Base-by-base conservation (phyloP, 2,329 filamentous ascomycete genomes). In the Nigrospora osmanthi region DNA sequence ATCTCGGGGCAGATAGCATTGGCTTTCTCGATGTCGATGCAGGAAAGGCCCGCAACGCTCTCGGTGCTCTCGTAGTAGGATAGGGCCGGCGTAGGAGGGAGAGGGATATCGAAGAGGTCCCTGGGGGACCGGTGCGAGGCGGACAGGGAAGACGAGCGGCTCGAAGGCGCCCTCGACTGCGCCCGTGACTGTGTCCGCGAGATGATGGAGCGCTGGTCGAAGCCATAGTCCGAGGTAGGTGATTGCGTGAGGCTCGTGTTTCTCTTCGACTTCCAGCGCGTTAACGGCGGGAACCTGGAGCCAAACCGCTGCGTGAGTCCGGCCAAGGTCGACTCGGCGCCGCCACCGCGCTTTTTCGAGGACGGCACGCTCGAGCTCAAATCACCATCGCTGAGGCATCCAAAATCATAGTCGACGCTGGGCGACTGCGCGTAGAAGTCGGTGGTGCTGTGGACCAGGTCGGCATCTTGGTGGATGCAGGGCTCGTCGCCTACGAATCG, bases 171-270 rank as follows among this genome's bases (percentile, higher is more conserved):
- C 40, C 39, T 15, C 19, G 38, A 40, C 9, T n/a, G n/a, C 9
- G 79, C 54, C 87, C 86, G 3, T 7, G 88, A 90, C 3, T 82
- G 75, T 9, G 81, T 76, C 38, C 77, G 72, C 2, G 83, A 85
- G 15, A 71, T 54, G 15, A 83, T 80, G 19, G 87, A 71, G 43
- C 83, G 81, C 46, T 83, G 87, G 58, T 95, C 89, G 41, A 95
- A 77, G 14, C 80, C 87, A 19, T 91, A 75, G 57, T 96, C 91
- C 36, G 93, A 95, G 50, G 84, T 83, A 0, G 89, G 85, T 0
- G 70, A 73, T 12, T 71, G 65, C 38, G 70, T 69, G 13, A 67
- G 60, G 44, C 69, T 70, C n/a, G 66, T 59, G 33, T 69, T 68
- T 47, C 68, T 69, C 33, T 60, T 64, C 1, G 69, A 67, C 46